Percentiles rank a stretch among this genome's conserved stretches.
phyloP scores from a whole-genome alignment of 2,329 filamentous ascomycete species.

The Orbilia ellipsospora region DNA sequence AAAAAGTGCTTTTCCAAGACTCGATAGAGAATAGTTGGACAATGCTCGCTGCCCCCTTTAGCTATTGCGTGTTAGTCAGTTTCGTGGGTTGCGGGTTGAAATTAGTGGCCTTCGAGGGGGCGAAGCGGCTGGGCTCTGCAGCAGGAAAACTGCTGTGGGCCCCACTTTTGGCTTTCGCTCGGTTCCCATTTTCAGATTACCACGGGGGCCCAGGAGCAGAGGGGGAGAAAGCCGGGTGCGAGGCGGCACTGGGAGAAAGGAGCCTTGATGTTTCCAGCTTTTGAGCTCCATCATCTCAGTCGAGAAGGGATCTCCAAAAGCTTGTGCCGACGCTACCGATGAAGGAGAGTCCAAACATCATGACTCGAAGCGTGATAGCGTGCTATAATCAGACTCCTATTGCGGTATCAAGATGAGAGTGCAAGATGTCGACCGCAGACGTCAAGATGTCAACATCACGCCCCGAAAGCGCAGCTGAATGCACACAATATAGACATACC shows the following conservation, averaged over 20 bases:
- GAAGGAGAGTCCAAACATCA: not conserved
- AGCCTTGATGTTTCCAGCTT: slow-evolving; percentile 3
- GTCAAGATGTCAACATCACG: slow-evolving; percentile 4
- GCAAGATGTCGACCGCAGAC: not conserved
- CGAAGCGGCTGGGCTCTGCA: slow-evolving; percentile 52
- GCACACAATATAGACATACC: not conserved
- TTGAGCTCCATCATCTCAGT: slow-evolving; percentile 4
- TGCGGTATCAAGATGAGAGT: not conserved
- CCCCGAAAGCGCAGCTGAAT: slow-evolving; percentile 53
- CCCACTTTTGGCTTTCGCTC: slow-evolving; percentile 30
- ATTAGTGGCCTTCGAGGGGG: slow-evolving; percentile 48
- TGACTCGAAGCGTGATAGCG: not conserved
- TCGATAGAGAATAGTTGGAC: slow-evolving; percentile 24
- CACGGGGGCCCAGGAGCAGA: slow-evolving; percentile 40
- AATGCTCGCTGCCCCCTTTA: slow-evolving; percentile 26
- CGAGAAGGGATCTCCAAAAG: slow-evolving; percentile 8
- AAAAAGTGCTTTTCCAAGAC: slow-evolving; percentile 30
- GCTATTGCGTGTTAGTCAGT: slow-evolving; percentile 24
- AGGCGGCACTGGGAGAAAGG: slow-evolving; percentile 27
- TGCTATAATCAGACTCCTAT: not conserved
- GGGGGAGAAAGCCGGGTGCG: not conserved
- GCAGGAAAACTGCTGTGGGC: slow-evolving; percentile 24
- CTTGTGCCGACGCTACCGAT: slow-evolving; percentile 7
- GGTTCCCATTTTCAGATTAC: slow-evolving; percentile 27
- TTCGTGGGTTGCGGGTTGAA: slow-evolving; percentile 51